Percentiles rank a stretch among this genome's conserved stretches.
Conservation (phyloP, 176 grass and related monocot genomes). For the Carex cristatella region DNA sequence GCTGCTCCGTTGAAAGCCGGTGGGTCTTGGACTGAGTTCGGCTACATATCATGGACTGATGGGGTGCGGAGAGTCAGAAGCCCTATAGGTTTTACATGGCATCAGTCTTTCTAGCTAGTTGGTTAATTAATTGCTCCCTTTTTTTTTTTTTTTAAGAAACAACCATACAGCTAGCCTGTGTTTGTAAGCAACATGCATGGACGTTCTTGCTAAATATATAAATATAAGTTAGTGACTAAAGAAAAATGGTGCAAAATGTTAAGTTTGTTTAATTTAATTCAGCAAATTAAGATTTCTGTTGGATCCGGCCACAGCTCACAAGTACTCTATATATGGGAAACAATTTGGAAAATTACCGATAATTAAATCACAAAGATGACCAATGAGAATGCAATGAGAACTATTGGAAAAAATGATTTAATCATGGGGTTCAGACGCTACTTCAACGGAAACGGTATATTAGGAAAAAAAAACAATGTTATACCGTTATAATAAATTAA, state of each 20-base stretch:
- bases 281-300: too few species aligned
- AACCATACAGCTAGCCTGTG: background rate
- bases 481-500: too few species aligned
- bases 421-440: too few species aligned
- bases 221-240: too few species aligned
- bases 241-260: background rate
- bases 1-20: conserved; percentile 9
- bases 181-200: background rate
- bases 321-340: too few species aligned
- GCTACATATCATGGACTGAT: conserved; percentile 57
- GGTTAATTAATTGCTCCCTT: background rate
- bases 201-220: background rate
- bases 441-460: too few species aligned
- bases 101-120: conserved; percentile 43
- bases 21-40: conserved; percentile 30
- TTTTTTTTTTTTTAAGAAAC: background rate
- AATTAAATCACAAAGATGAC: too few species aligned
- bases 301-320: too few species aligned
- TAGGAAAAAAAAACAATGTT: too few species aligned
- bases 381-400: too few species aligned
- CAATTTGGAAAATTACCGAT: too few species aligned
- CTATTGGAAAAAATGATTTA: too few species aligned
- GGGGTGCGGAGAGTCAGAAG: conserved; percentile 65
- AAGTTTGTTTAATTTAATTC: background rate
- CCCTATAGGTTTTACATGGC: conserved; percentile 75